Base-by-base conservation (phyloP, 1,284 basidiomycete genomes). In the Crepidotus sp. region DNA sequence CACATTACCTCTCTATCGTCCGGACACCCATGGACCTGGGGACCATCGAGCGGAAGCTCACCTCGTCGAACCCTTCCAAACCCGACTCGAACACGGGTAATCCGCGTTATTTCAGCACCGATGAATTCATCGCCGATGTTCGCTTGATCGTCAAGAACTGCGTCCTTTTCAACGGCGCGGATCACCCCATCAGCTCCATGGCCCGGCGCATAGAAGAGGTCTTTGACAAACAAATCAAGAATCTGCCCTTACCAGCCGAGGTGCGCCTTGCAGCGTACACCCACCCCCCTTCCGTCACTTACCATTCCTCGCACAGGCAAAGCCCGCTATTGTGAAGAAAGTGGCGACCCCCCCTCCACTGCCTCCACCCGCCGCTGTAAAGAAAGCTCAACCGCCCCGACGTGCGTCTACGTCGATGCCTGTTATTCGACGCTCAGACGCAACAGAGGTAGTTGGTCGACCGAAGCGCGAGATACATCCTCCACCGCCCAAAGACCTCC, bases 381-480 rank as follows among this genome's bases (percentile, higher is more conserved):
- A 81, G 66, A 77, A 80, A 60, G 60, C 58, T 21, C 59, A 56
- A 29, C 61, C 72, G 35, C 67, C 69, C 19, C 78, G 84, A 36
- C 77, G 85, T 39, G 68, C 77, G 1, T 89, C 86, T 3, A 81
- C 80, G 0, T 78, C 83, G n/a, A 73, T 87, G 6, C 87, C 86
- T 38, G 77, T 79, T 41, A 85, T 88, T 54, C 76, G 84, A 33
- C 82, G 86, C 21, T 80, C 77, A 13, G 82, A 83, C 11, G 70
- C 69, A 27, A 71, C 69, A 34, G 67, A 77, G 49, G 67, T 65
- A 21, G 65, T 70, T 29, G 74, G 77, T n/a, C 80, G 95, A 15
- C 95, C 95, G 0, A 97, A 97, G 68, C 87, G 95, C 42, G 95
- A 98, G 63, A 94, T 97, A 30, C 93, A 97, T 57, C 91, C 94